Conservation (phyloP, 2,329 filamentous ascomycete genomes). For the Davidsoniella virescens region DNA sequence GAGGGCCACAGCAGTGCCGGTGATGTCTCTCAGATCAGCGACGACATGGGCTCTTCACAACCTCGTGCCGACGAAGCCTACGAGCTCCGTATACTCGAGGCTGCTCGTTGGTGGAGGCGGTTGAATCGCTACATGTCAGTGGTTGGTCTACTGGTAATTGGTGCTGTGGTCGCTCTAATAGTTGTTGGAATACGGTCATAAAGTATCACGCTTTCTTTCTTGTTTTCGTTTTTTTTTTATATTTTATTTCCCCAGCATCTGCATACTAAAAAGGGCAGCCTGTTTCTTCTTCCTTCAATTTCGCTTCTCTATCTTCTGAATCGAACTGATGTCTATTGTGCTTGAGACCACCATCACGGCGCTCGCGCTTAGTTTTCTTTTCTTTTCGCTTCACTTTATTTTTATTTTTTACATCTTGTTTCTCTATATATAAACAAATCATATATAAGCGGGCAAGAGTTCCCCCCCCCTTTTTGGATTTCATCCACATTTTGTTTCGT, state of each 20-base stretch:
- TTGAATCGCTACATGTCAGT: constrained; percentile 43
- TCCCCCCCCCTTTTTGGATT: not conserved
- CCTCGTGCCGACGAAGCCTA: constrained; percentile 6
- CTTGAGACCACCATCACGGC: too few species aligned
- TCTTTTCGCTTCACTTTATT: constrained; percentile 6
- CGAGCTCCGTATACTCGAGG: constrained; percentile 21
- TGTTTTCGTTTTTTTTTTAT: constrained; percentile 5
- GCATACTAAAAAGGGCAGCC: not conserved
- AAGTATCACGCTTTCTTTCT: constrained; percentile 12
- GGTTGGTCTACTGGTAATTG: constrained; percentile 37
- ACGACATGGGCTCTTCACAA: constrained; percentile 2
- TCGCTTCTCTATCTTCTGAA: not conserved
- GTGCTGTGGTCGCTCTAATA: constrained; percentile 33
- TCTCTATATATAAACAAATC: not conserved
- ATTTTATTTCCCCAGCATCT: constrained; percentile 1
- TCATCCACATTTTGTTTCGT: not conserved
- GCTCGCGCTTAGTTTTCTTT: not conserved
- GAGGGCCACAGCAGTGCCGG: constrained; percentile 21
- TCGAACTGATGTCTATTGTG: not conserved
- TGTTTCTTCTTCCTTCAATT: constrained; percentile 1
- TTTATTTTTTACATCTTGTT: constrained; percentile 11
- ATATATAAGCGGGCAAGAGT: not conserved
- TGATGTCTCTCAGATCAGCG: constrained; percentile 2
- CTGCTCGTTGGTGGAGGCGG: constrained; percentile 42
- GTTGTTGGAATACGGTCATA: constrained; percentile 30